Evolutionary conservation across 1,284 basidiomycete species (phyloP), one percentile per base, ranked within the genome.

Genomic region (Phellopilus nigrolimitatus): DNA sequence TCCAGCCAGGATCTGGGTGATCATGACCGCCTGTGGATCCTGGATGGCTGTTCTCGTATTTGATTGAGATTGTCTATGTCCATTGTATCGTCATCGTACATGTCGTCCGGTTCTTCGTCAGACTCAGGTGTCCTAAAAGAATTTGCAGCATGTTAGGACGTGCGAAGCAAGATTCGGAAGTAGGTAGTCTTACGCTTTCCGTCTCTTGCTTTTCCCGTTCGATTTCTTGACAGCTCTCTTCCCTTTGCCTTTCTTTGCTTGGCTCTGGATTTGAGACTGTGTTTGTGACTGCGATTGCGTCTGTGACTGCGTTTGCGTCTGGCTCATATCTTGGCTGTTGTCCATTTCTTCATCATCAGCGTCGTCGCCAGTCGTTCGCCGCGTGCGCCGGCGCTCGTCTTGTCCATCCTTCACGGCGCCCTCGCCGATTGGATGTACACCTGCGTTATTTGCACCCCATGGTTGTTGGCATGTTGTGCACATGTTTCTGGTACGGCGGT

Each of bases 401-500:
- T 76, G 70, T 9, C 80, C 84, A 40, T 80, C 79, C 41, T 68
- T 71, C 22, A 74, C 75, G 3, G 85, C 86, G 12, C 63, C 74
- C 65, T 88, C 86, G 13, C 86, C 86, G 19, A 89, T 66, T 4
- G 74, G 73, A 1, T 64, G 56, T 36, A 88, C 12, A 21, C 31
- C 38, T 27, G 31, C 27, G 42, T 64, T 66, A 5, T 75, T 70
- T 21, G 67, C 63, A 3, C 78, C 74, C 87, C 88, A 91, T 46
- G 74, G 72, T 34, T 58, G 61, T 2, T 61, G 62, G 63, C 88
- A 91, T 3, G 71, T 59, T 0, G 85, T 80, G 59, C 88, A 91
- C 9, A 62, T 65, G 27, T 61, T 60, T 22, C 69, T 67, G 37
- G 66, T 66, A 22, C 30, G 21, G 10, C 69, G 72, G 56, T 70